Evolutionary conservation across 2,329 filamentous ascomycete genomes (phyloP).

Genomic region (Pseudocercospora pini-densiflorae): DNA sequence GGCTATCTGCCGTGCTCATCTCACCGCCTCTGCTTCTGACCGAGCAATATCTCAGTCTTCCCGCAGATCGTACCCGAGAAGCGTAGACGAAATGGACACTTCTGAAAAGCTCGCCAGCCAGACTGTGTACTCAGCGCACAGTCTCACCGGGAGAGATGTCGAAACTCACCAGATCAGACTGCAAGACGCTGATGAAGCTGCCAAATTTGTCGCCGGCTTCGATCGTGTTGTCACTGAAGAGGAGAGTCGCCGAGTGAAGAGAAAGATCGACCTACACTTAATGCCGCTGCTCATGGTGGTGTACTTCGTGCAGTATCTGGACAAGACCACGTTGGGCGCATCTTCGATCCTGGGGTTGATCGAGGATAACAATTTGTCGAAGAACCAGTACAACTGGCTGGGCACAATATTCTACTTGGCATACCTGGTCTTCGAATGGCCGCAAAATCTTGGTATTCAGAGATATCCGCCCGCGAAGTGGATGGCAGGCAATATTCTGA

Average conservation of each 20-base stretch:
- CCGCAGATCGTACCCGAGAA: not conserved
- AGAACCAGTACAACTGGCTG: constrained; percentile 64
- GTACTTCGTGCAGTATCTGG: constrained; percentile 54
- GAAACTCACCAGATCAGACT: constrained; percentile 16
- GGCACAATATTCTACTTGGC: constrained; percentile 67
- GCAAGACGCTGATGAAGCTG: constrained; percentile 16
- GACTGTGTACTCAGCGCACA: not conserved
- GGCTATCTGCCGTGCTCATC: not conserved
- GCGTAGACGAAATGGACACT: not conserved
- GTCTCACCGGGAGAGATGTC: constrained; percentile 7
- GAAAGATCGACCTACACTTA: constrained; percentile 20
- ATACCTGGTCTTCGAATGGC: constrained; percentile 69
- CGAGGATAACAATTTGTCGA: constrained; percentile 57
- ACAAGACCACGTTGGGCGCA: constrained; percentile 46
- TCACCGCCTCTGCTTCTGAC: not conserved
- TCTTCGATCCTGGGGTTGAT: constrained; percentile 58
- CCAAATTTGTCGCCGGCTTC: constrained; percentile 13
- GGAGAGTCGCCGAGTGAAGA: constrained; percentile 13
- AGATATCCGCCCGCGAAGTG: constrained; percentile 65
- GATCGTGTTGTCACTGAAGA: constrained; percentile 14
- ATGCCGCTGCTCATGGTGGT: constrained; percentile 24
- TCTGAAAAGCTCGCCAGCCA: not conserved
- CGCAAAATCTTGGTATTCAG: constrained; percentile 60
- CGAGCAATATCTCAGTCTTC: not conserved
- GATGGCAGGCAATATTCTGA: constrained; percentile 67